These are phyloP conservation scores for Talaromyces amestolkiae DNA, from an alignment of 2,329 filamentous ascomycete species.

Conservation along the genomic window DNA sequence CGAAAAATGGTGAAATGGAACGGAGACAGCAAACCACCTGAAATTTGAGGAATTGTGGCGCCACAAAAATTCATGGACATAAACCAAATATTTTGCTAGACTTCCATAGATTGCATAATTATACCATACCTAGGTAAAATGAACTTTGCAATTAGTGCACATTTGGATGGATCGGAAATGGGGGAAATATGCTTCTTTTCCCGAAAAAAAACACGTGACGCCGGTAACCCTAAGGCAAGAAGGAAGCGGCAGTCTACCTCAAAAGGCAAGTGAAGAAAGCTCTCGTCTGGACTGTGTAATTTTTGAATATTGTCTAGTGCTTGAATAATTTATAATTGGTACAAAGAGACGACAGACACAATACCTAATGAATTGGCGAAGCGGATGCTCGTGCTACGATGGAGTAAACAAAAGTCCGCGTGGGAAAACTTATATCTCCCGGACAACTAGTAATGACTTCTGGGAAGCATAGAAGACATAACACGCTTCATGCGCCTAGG, in stretches of 20 bases:
- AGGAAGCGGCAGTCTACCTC: not conserved
- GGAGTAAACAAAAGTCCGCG: conserved; percentile 7
- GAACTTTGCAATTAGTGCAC: not conserved
- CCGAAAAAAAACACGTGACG: not conserved
- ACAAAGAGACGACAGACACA: no score
- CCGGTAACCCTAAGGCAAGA: not conserved
- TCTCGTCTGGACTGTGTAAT: not conserved
- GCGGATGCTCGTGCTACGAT: not conserved
- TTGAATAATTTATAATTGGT: no score
- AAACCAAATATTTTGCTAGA: not conserved
- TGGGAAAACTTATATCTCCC: no score
- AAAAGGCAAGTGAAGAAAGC: not conserved
- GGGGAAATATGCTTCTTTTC: conserved; percentile 6
- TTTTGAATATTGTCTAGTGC: no score
- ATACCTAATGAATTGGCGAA: no score
- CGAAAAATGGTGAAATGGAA: not conserved
- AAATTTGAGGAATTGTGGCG: not conserved
- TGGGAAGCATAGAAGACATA: not conserved
- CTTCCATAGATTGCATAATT: not conserved
- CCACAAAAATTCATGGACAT: not conserved
- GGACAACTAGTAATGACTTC: no score
- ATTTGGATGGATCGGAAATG: not conserved
- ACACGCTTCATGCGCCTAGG: not conserved
- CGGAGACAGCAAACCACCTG: not conserved
- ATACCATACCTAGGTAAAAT: not conserved